These are phyloP conservation scores for Punica granatum DNA, from an alignment of 345 rosid species.

Conservation along the genomic window DNA sequence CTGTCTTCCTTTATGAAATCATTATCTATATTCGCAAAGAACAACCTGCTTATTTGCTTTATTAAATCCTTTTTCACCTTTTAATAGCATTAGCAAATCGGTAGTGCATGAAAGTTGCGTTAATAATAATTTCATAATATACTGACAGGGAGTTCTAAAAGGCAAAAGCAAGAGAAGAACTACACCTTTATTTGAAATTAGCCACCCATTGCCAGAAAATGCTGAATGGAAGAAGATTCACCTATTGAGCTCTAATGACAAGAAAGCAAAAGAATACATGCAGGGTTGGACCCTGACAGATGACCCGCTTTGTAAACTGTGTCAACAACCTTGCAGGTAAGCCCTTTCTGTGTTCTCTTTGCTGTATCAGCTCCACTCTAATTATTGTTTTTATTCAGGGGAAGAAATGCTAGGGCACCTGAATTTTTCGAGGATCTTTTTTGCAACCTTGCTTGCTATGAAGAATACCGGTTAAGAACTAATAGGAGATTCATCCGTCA, in stretches of 20 bases:
- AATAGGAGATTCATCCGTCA: conserved; percentile 68
- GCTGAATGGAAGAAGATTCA: conserved; percentile 69
- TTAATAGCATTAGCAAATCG: background rate
- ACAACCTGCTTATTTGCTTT: background rate
- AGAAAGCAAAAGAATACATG: conserved; percentile 64
- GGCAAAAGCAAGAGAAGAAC: conserved; percentile 81
- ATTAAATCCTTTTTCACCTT: background rate
- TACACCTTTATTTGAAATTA: conserved; percentile 64
- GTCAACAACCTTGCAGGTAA: conserved; percentile 78
- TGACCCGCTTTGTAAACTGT: conserved; percentile 94
- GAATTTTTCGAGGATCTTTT: conserved; percentile 96
- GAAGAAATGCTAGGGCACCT: conserved; percentile 60
- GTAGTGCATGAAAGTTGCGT: background rate
- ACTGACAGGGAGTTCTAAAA: conserved; percentile 71
- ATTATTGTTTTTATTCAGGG: conserved; percentile 34
- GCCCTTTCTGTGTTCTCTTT: conserved; percentile 18
- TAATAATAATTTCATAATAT: conserved; percentile 6
- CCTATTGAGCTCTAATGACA: conserved; percentile 38
- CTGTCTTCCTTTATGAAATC: background rate
- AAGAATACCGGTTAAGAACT: conserved; percentile 84
- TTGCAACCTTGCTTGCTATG: conserved; percentile 73
- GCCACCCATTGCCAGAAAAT: conserved; percentile 59
- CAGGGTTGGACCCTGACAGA: conserved; percentile 69
- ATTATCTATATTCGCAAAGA: background rate
- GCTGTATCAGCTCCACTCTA: conserved; percentile 6